Base-by-base conservation (phyloP, 75 land plant species). In the Selaginella tamariscina region DNA sequence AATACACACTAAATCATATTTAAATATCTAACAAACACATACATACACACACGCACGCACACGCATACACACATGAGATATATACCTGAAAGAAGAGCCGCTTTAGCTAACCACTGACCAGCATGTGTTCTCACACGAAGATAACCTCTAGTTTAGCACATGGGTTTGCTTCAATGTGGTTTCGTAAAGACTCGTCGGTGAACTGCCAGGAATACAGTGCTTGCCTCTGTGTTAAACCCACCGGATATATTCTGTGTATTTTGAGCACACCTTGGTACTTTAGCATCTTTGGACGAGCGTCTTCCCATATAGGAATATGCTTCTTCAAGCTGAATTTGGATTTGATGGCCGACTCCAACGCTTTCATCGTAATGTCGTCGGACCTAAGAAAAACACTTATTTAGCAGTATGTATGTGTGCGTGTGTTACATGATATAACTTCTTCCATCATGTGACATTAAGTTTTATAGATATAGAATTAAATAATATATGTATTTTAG, bases 61-160 rank as follows among this genome's bases (percentile, higher is more conserved):
- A n/a, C 15, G 49, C 49, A 5, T 39, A 5, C 15, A 39, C 49
- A 5, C 15, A 15, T 39, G 5, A 39, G 49, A 39, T 15, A 15
- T 5, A 5, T 5, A 39, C 5, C 11, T 5, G 49, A 39, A 39
- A 39, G 11, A 5, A 15, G 49, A 39, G 49, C 49, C 49, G 49
- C 49, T 5, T 5, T 15, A n/a, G 49, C 15, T 39, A 15, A 39
- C 15, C 15, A 5, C 11, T 39, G 11, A 15, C 49, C 15, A 5
- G 11, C 15, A 15, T 5, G 49, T 5, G 49, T 15, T 39, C 15
- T 75, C 79, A 94, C 23, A 95, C 99, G 66, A 95, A 95, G 63
- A 95, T 88, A 2, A 95, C 97, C 84, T 95, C 99, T 63, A 95
- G 74, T 56, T 91, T 87, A 8, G 85, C 80, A 70, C 99, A 95